Evolutionary conservation across 139 green algal species (phyloP).

Genomic region (Chlorokybus atmophyticus): DNA sequence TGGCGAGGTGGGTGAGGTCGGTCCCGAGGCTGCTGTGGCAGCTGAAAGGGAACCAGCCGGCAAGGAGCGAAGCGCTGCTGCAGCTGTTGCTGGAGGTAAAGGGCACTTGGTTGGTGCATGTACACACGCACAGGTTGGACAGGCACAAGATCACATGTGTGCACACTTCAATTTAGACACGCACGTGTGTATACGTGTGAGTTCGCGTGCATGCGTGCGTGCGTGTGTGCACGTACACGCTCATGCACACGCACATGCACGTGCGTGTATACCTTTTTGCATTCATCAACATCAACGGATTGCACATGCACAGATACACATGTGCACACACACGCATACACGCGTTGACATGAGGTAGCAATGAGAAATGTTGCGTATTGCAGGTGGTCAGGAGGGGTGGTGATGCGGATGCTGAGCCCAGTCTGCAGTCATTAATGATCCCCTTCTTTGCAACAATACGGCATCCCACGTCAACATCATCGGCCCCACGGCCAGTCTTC

Average conservation of each 20-base stretch:
- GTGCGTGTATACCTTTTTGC: not conserved
- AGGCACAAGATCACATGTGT: no score
- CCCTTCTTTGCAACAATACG: not conserved
- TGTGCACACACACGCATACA: constrained; percentile 12
- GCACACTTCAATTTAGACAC: no score
- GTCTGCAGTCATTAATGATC: not conserved
- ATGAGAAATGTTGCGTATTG: not conserved
- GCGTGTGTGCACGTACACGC: no score
- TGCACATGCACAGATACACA: constrained; percentile 19
- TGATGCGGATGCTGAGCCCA: not conserved
- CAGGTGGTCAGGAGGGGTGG: not conserved
- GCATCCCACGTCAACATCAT: not conserved
- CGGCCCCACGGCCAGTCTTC: not conserved
- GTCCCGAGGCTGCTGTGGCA: no score
- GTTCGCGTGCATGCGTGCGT: no score
- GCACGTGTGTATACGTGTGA: no score
- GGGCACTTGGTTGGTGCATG: no score
- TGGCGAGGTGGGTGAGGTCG: no score
- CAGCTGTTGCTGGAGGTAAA: no score
- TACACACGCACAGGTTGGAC: no score
- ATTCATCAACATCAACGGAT: constrained; percentile 19
- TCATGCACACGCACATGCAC: constrained; percentile 15
- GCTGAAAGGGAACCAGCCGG: no score
- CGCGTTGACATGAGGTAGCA: not conserved
- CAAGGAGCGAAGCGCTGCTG: no score